Evolutionary conservation across 192 early-diverging fungal species (phyloP), one percentile per base, ranked within the genome.

Genomic region (Jimgerdemannia flammicorona): DNA sequence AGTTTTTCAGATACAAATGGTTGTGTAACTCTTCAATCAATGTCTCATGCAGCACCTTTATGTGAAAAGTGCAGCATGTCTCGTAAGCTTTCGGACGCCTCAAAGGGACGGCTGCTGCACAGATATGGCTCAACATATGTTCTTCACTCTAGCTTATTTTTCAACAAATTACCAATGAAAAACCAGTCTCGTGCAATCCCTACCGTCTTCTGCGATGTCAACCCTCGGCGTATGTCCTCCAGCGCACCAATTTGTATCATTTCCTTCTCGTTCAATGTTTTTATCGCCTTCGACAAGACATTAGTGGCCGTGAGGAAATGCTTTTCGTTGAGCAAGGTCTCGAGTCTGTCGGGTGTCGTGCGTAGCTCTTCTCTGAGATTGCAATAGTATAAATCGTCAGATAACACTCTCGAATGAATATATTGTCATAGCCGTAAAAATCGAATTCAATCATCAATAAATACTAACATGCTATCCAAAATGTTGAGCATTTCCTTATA

Each of bases 21-120:
- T 87, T 93, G 65, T 93, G 92, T 44, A 94, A 84, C 70, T 94
- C 92, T 69, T 93, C 93, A 54, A 93, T 87, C 9, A 93, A 82
- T 9, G 84, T 79, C 69, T 91, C 90, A 29, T 88, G 81, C 66
- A 90, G 74, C 3, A 79, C 74, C 89, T 90, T 79, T 17, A 64
- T 65, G 9, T 71, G 66, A 66, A 66, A 64, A 75, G 6, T 18
- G 29, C 19, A 10, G 65, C 44, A 39, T 18, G 44, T 67, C 69
- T 8, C 29, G 17, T 18, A 66, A 40, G 11, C 3, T n/a, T 49
- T n/a, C 40, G 9, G 1, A 59, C 7, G 9, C 3, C 6, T 3
- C 67, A 40, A 69, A 69, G 19, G 49, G 20, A 39, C 29, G 29
- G 29, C 29, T 29, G 29, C 29, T 0, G 29, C 29, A 29, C 29